Percentiles rank a stretch among this genome's conserved stretches.
Conservation (phyloP, 192 early-diverging fungal species). For the Entomortierella chlamydospora region DNA sequence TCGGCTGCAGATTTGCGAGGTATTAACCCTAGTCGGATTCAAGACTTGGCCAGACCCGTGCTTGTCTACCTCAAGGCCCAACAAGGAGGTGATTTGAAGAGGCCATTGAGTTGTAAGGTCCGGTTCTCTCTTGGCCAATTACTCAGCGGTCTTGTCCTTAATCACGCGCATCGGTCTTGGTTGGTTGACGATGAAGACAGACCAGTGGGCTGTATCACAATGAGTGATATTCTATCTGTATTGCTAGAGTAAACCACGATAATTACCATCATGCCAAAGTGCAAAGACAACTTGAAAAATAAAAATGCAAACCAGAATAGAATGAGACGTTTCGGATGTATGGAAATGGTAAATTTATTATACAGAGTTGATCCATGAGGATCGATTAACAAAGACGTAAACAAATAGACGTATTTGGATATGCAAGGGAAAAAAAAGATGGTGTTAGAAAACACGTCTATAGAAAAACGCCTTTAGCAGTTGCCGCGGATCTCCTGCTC, state of each 20-base stretch:
- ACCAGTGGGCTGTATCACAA: slow-evolving; percentile 76
- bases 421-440: too few species aligned
- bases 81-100: slow-evolving; percentile 66
- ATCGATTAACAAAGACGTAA: background rate
- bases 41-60: slow-evolving; percentile 70
- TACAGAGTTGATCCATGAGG: background rate
- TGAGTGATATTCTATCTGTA: slow-evolving; percentile 72
- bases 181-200: slow-evolving; percentile 66
- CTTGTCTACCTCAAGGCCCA: slow-evolving; percentile 70
- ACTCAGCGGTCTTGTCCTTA: slow-evolving; percentile 62
- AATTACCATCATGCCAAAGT: too few species aligned
- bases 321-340: too few species aligned
- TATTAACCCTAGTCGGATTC: slow-evolving; percentile 66
- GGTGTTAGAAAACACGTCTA: too few species aligned
- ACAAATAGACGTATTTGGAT: too few species aligned
- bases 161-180: slow-evolving; percentile 74
- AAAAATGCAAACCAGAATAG: too few species aligned
- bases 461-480: slow-evolving; percentile 58
- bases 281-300: too few species aligned
- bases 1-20: slow-evolving; percentile 82
- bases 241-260: slow-evolving; percentile 60
- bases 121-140: slow-evolving; percentile 66
- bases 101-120: slow-evolving; percentile 62
- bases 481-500: slow-evolving; percentile 95
- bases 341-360: too few species aligned